Evolutionary conservation across 1,139 yeast species (phyloP).

Genomic region (Yamadazyma mexicana): DNA sequence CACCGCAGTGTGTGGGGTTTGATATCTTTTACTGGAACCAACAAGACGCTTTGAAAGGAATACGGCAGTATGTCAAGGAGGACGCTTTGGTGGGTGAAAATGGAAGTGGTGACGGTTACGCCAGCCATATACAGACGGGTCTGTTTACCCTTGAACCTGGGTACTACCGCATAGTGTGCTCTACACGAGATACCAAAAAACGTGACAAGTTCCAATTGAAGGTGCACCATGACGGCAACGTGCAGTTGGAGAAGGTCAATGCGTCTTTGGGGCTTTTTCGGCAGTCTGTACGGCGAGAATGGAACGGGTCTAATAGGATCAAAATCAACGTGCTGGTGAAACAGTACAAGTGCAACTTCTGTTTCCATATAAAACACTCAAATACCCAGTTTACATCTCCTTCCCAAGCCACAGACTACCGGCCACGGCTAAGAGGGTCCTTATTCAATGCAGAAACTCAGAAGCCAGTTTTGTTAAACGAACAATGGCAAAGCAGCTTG

Average conservation of each 20-base stretch:
- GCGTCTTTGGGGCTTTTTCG: constrained; percentile 38
- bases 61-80: constrained; percentile 30
- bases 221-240: constrained; percentile 11
- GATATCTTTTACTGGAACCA: constrained; percentile 42
- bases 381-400: constrained; percentile 18
- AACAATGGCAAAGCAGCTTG: constrained; percentile 41
- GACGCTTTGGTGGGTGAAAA: constrained; percentile 27
- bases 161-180: constrained; percentile 33
- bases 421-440: constrained; percentile 46
- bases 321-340: constrained; percentile 28
- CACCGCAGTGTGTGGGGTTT: constrained; percentile 27
- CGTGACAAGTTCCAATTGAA: constrained; percentile 14
- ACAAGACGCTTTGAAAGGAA: constrained; percentile 15
- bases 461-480: constrained; percentile 32
- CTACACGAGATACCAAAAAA: constrained; percentile 23
- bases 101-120: too few species aligned
- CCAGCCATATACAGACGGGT: constrained; percentile 19
- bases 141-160: constrained; percentile 34
- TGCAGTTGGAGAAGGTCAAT: constrained; percentile 19
- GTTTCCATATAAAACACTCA: constrained; percentile 27
- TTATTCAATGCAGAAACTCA: constrained; percentile 33
- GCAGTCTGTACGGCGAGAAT: constrained; percentile 23
- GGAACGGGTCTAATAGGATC: constrained; percentile 41
- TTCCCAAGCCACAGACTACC: constrained; percentile 26
- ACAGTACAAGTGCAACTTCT: constrained; percentile 22